phyloP scores from a whole-genome alignment of 2,329 filamentous ascomycete species.

The Leptographium galeiforme region DNA sequence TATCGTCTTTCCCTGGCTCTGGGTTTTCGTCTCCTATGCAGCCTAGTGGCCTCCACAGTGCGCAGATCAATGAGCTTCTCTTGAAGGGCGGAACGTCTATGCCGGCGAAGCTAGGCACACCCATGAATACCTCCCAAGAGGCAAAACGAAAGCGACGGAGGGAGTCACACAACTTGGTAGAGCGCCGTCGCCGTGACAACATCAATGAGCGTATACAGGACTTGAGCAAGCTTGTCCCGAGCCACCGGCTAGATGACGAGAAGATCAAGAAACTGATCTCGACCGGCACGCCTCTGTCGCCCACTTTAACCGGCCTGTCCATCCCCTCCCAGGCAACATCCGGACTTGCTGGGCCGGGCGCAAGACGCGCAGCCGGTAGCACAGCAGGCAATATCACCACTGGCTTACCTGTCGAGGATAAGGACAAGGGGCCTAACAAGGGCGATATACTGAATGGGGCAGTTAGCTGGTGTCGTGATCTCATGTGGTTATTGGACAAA shows the following conservation, averaged over 20 bases:
- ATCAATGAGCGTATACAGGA: constrained; percentile 99
- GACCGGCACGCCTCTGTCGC: constrained; percentile 81
- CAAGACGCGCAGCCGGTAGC: constrained; percentile 62
- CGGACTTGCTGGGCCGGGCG: constrained; percentile 71
- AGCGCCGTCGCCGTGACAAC: constrained; percentile 87
- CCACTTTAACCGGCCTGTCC: constrained; percentile 58
- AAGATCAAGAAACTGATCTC: constrained; percentile 91
- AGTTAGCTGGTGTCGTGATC: constrained; percentile 90
- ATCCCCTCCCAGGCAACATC: constrained; percentile 70
- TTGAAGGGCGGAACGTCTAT: constrained; percentile 80
- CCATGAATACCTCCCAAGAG: constrained; percentile 60
- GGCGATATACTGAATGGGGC: constrained; percentile 95
- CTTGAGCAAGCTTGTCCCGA: constrained; percentile 80
- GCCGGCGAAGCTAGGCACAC: constrained; percentile 63
- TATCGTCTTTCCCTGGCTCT: constrained; percentile 77
- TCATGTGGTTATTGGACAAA: constrained; percentile 92
- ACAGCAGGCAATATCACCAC: constrained; percentile 73
- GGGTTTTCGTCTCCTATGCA: constrained; percentile 75
- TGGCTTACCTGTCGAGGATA: constrained; percentile 85
- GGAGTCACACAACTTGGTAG: constrained; percentile 92
- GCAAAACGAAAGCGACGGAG: constrained; percentile 83
- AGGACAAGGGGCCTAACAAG: constrained; percentile 98
- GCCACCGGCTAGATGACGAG: constrained; percentile 88
- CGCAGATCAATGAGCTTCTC: constrained; percentile 79
- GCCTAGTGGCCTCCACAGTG: constrained; percentile 45